Evolutionary conservation across 768 basidiomycete species (phyloP), one percentile per base, ranked within the genome.

Genomic region (Naematelia encephala): DNA sequence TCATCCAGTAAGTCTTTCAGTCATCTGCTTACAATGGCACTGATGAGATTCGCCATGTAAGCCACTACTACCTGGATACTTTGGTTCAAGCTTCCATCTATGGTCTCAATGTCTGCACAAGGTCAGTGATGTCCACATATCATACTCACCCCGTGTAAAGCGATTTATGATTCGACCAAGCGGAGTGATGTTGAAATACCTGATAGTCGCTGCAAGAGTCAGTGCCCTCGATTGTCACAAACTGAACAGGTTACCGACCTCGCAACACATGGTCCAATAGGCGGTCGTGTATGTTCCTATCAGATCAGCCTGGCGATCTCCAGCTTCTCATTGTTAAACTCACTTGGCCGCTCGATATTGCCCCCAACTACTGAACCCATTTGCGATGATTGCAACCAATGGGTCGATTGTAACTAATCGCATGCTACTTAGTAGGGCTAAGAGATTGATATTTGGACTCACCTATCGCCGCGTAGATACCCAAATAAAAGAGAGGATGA

Each of bases 151-250:
- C 86, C 87, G 68, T 85, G 68, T 87, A 69, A 92, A 91, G 4
- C 90, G 84, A 76, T 91, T 92, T 65, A 92, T 80, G 82, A 92
- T 86, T 2, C 89, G 86, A 39, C 89, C 88, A 84, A 70, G 54
- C 25, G 70, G 74, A 10, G 57, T 77, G 21, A 68, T 60, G 49
- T 70, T 69, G 62, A 70, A 74, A 57, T 71, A 77, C n/a, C 72
- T 60, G 47, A 74, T 63, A 26, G 70, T 72, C 3, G 64, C 62
- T 62, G 43, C 12, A 30, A 49, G 28, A 59, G 30, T 43, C 3
- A 29, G 29, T 43, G 19, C 21, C n/a, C 22, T 22, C 5, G 12
- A 5, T n/a, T 21, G 19, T n/a, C 27, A 12, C 1, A 5, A 13
- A 25, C 5, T 29, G 10, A 0, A n/a, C n/a, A n/a, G n/a, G n/a